These are phyloP conservation scores for Cyberlindnera saturnus DNA, from an alignment of 805 yeast genomes.

Conservation along the genomic window DNA sequence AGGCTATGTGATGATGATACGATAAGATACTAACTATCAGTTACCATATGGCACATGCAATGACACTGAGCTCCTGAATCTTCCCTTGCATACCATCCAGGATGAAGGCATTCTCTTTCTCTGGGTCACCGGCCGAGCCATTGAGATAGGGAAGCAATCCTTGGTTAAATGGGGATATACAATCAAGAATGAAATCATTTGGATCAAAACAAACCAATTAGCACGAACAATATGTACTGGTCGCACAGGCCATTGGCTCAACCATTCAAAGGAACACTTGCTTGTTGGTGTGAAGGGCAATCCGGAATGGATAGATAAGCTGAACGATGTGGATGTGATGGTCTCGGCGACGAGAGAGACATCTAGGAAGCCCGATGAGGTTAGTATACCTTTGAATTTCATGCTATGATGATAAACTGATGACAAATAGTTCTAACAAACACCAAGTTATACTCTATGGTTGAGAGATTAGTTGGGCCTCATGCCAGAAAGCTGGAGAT, in stretches of 20 bases:
- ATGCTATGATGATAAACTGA: background rate
- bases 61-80: slow-evolving; percentile 62
- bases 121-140: slow-evolving; percentile 95
- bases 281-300: slow-evolving; percentile 80
- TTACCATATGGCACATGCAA: slow-evolving; percentile 72
- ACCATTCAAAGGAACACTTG: slow-evolving; percentile 89
- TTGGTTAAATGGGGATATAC: slow-evolving; percentile 77
- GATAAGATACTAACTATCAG: too few relatives aligned
- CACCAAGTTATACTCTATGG: slow-evolving; percentile 59
- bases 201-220: slow-evolving; percentile 89
- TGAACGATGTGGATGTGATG: slow-evolving; percentile 68
- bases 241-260: slow-evolving; percentile 94
- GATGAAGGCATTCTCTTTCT: slow-evolving; percentile 77
- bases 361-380: slow-evolving; percentile 86
- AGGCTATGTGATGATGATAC: too few relatives aligned
- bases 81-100: slow-evolving; percentile 66
- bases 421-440: slow-evolving; percentile 16
- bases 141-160: slow-evolving; percentile 80
- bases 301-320: slow-evolving; percentile 62
- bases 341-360: slow-evolving; percentile 86
- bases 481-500: slow-evolving; percentile 78
- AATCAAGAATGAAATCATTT: slow-evolving; percentile 72
- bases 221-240: slow-evolving; percentile 90
- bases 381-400: slow-evolving; percentile 4
- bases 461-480: slow-evolving; percentile 77